Evolutionary conservation across 805 yeast genomes (phyloP).

Genomic region (Candida glaebosa): DNA sequence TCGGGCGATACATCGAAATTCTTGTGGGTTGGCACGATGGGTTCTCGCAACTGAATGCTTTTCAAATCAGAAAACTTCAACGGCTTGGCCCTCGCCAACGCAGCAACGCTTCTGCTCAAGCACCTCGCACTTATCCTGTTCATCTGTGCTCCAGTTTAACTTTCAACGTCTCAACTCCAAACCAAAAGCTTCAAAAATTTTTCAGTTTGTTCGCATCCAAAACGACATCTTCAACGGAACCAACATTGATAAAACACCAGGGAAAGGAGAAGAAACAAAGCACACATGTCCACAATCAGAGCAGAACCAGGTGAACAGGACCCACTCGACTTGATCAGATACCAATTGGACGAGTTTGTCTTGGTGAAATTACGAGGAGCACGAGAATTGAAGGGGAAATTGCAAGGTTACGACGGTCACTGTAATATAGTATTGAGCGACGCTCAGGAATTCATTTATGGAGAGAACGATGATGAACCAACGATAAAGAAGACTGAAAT

Average conservation of each 20-base stretch:
- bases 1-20: constrained; percentile 72
- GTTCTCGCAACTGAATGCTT: constrained; percentile 60
- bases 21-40: constrained; percentile 77
- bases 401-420: constrained; percentile 95
- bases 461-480: constrained; percentile 43
- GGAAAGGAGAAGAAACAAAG: too few species aligned
- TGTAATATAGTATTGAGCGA: constrained; percentile 95
- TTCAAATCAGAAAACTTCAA: constrained; percentile 22
- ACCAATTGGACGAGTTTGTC: constrained; percentile 82
- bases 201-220: constrained; percentile 4
- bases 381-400: constrained; percentile 82
- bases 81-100: constrained; percentile 34
- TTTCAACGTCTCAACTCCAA: too few species aligned
- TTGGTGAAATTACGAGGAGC: constrained; percentile 91
- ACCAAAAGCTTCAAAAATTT: constrained; percentile 1
- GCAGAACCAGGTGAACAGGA: constrained; percentile 45
- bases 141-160: background rate
- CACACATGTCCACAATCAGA: constrained; percentile 33
- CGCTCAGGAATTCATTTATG: constrained; percentile 79
- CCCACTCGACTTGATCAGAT: constrained; percentile 87
- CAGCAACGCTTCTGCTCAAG: background rate
- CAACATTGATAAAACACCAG: too few species aligned
- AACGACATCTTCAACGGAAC: too few species aligned
- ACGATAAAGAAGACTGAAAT: constrained; percentile 67
- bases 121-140: background rate